A percentile compares a stretch with the other conserved stretches of the same genome.
phyloP scores from a whole-genome alignment of 257 asterid species.

The Solanum commersonii region DNA sequence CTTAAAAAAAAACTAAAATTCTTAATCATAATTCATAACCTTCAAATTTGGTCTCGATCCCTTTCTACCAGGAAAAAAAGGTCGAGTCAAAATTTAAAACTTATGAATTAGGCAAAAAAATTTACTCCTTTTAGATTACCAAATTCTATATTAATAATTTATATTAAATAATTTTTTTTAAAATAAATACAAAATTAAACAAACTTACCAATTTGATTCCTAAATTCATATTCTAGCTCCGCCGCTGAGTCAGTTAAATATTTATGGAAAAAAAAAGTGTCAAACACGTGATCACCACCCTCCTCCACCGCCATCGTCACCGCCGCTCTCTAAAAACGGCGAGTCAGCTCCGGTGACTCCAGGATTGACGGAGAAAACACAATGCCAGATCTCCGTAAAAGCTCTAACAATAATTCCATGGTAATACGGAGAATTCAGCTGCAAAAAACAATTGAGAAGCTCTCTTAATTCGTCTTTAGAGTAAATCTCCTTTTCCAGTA shows the following conservation, averaged over 20 bases:
- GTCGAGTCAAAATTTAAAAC: neutral
- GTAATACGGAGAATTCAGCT: conserved; percentile 75
- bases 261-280: neutral
- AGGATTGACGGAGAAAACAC: conserved; percentile 26
- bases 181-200: neutral
- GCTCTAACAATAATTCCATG: conserved; percentile 71
- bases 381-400: conserved; percentile 88
- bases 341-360: conserved; percentile 11
- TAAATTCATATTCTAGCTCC: neutral
- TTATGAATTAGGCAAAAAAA: neutral
- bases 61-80: no score
- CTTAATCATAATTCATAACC: neutral
- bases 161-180: neutral
- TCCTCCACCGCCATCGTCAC: neutral
- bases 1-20: neutral
- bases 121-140: neutral
- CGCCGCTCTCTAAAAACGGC: conserved; percentile 4
- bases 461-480: conserved; percentile 61
- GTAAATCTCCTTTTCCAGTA: conserved; percentile 66
- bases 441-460: conserved; percentile 72
- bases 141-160: neutral
- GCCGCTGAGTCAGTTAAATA: neutral
- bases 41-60: neutral
- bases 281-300: conserved; percentile 23
- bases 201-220: neutral